Conservation (phyloP, 2,329 filamentous ascomycete species). For the Elsinoe necatrix region DNA sequence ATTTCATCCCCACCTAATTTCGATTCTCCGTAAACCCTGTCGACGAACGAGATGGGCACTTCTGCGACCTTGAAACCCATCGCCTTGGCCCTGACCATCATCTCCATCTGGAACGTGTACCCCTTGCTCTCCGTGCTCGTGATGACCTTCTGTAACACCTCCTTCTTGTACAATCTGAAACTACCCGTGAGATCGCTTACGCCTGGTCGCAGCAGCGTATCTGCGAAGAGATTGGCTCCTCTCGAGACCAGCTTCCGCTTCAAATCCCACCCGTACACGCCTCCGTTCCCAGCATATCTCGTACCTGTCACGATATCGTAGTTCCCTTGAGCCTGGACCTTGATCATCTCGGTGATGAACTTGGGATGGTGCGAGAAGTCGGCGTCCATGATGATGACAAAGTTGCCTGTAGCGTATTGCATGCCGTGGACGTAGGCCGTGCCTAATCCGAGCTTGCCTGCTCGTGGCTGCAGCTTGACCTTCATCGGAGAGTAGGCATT, state of each 20-base stretch:
- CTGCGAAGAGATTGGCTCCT: slow-evolving; percentile 89
- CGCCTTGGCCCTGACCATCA: slow-evolving; percentile 95
- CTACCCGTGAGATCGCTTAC: slow-evolving; percentile 93
- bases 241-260: slow-evolving; percentile 68
- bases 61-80: slow-evolving; percentile 92
- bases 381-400: slow-evolving; percentile 99
- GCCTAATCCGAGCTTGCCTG: slow-evolving; percentile 93
- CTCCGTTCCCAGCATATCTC: slow-evolving; percentile 74
- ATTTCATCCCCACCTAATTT: slow-evolving; percentile 95
- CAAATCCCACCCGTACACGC: slow-evolving; percentile 94
- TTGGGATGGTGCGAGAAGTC: slow-evolving; percentile 99
- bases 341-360: slow-evolving; percentile 93
- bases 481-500: slow-evolving; percentile 68
- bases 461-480: slow-evolving; percentile 76
- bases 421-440: slow-evolving; percentile 94
- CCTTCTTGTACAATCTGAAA: slow-evolving; percentile 90
- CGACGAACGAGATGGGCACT: slow-evolving; percentile 93
- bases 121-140: slow-evolving; percentile 87
- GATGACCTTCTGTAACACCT: slow-evolving; percentile 83
- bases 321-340: slow-evolving; percentile 63
- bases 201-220: slow-evolving; percentile 84
- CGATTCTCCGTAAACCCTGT: slow-evolving; percentile 87
- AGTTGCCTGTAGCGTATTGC: slow-evolving; percentile 84
- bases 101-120: slow-evolving; percentile 99
- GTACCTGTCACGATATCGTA: slow-evolving; percentile 98